phyloP scores from a whole-genome alignment of 805 yeast species.

The Saturnispora sanitii region DNA sequence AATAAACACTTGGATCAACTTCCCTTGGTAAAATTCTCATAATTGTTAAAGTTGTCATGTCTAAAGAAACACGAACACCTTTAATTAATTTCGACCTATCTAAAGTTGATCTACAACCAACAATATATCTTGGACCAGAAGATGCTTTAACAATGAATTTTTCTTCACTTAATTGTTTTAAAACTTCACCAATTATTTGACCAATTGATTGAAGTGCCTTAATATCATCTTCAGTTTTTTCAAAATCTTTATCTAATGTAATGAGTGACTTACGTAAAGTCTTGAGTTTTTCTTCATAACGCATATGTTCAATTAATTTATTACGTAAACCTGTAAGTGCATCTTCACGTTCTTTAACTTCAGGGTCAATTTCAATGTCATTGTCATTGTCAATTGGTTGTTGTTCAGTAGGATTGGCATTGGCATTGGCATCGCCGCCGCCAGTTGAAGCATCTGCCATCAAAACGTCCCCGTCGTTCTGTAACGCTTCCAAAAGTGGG shows the following conservation, averaged over 20 bases:
- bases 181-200: constrained; percentile 92
- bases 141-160: constrained; percentile 93
- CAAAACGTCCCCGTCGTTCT: not conserved
- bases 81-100: constrained; percentile 74
- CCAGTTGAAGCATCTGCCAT: not conserved
- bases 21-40: constrained; percentile 97
- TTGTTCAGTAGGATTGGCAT: not conserved
- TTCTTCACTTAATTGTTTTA: constrained; percentile 91
- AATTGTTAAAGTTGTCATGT: constrained; percentile 94
- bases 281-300: constrained; percentile 87
- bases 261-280: constrained; percentile 74
- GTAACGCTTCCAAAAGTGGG: not conserved
- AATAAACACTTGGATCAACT: constrained; percentile 95
- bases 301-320: constrained; percentile 84
- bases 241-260: constrained; percentile 72
- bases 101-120: constrained; percentile 91
- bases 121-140: constrained; percentile 95
- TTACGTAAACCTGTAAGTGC: constrained; percentile 74
- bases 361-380: not conserved
- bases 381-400: not conserved
- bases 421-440: not conserved
- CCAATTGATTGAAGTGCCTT: constrained; percentile 96
- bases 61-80: constrained; percentile 93
- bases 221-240: constrained; percentile 92
- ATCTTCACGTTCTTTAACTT: constrained; percentile 41